phyloP scores from a whole-genome alignment of 2,329 filamentous ascomycete genomes.

The Fusarium fracticaudum region DNA sequence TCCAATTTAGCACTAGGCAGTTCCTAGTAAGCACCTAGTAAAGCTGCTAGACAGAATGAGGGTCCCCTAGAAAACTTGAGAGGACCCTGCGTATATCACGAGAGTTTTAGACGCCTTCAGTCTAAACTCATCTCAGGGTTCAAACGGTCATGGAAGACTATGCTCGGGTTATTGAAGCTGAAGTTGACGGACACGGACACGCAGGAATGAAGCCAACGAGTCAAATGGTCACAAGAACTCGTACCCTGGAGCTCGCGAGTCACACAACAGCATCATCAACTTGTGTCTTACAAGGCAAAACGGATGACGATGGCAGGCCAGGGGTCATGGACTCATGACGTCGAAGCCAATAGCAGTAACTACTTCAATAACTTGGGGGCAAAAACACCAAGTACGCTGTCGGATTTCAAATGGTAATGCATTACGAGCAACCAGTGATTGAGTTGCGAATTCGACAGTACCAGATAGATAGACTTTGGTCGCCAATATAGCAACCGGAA shows the following conservation, averaged over 20 bases:
- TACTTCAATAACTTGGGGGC: too few species aligned
- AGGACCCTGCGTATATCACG: slow-evolving; percentile 31
- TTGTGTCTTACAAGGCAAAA: slow-evolving; percentile 10
- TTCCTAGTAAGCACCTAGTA: not conserved
- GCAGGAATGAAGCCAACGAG: not conserved
- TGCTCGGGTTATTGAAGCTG: not conserved
- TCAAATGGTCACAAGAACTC: not conserved
- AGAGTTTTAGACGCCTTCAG: not conserved
- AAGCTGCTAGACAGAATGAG: not conserved
- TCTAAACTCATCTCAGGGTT: slow-evolving; percentile 1
- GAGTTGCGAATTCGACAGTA: not conserved
- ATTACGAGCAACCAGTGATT: not conserved
- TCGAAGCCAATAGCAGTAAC: not conserved
- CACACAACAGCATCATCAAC: not conserved
- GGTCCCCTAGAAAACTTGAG: slow-evolving; percentile 16
- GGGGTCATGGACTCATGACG: slow-evolving; percentile 24
- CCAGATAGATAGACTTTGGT: not conserved
- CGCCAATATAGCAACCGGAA: slow-evolving; percentile 1
- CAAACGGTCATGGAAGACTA: not conserved
- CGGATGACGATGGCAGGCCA: slow-evolving; percentile 29
- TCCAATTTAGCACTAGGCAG: slow-evolving; percentile 1
- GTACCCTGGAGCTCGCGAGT: not conserved
- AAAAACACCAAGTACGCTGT: not conserved
- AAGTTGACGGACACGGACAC: not conserved
- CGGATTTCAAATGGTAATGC: not conserved